phyloP scores from a whole-genome alignment of 2,329 filamentous ascomycete genomes.

The Scytalidium sp. region DNA sequence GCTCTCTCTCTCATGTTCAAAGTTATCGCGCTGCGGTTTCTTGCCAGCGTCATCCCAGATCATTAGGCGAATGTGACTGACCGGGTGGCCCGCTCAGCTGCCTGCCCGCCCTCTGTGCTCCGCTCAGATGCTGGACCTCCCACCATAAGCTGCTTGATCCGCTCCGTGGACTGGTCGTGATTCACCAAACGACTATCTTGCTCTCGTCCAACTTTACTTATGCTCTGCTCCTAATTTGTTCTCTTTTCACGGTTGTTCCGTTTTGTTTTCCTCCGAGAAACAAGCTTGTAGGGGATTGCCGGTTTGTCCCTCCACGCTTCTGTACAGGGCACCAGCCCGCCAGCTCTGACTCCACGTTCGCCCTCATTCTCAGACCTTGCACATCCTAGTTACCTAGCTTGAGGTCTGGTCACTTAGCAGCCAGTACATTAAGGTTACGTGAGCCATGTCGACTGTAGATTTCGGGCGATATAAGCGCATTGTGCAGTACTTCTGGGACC shows the following conservation, averaged over 20 bases:
- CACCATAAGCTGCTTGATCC: too few species aligned
- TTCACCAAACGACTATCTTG: background rate
- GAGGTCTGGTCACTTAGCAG: background rate
- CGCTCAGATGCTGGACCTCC: too few species aligned
- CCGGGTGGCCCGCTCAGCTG: background rate
- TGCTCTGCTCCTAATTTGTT: background rate
- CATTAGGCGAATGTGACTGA: background rate
- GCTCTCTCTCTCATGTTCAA: background rate
- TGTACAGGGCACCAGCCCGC: background rate
- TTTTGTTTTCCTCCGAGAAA: background rate
- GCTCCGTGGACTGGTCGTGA: background rate
- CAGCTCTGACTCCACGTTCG: background rate
- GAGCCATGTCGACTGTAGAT: conserved; percentile 61
- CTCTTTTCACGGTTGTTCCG: too few species aligned
- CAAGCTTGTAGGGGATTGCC: background rate
- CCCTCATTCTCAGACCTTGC: background rate
- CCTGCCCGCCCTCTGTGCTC: background rate
- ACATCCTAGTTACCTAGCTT: background rate
- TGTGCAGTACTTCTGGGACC: conserved; percentile 90
- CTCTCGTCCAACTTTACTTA: background rate
- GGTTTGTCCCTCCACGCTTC: background rate
- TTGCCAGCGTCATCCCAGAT: background rate
- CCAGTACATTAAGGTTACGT: background rate
- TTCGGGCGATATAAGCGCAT: conserved; percentile 77
- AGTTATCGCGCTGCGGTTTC: background rate